A percentile compares a stretch with the other conserved stretches of the same genome.
Evolutionary conservation across 768 basidiomycete genomes (phyloP).

Genomic region (Pisolithus marmoratus): DNA sequence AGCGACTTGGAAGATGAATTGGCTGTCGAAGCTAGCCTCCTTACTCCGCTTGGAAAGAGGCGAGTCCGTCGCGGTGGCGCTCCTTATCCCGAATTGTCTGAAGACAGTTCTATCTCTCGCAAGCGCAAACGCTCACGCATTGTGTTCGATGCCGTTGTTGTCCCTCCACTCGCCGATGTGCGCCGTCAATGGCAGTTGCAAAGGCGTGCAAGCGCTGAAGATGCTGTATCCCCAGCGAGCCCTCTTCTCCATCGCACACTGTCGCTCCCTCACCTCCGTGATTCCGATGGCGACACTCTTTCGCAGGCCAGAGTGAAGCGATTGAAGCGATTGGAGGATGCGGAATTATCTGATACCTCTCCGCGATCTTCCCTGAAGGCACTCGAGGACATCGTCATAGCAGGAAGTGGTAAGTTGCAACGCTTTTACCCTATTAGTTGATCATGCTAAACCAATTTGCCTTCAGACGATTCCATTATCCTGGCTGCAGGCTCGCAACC

Average conservation of each 20-base stretch:
- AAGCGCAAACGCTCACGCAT: conserved; percentile 45
- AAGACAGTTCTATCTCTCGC: conserved; percentile 3
- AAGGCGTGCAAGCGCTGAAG: conserved; percentile 17
- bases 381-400: conserved; percentile 27
- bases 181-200: conserved; percentile 14
- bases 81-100: background rate
- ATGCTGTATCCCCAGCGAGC: background rate
- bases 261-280: conserved; percentile 19
- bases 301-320: conserved; percentile 15
- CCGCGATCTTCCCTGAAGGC: conserved; percentile 11
- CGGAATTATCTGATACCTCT: conserved; percentile 3
- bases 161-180: conserved; percentile 34
- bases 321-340: conserved; percentile 18
- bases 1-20: conserved; percentile 28
- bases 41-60: conserved; percentile 12
- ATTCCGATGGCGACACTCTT: conserved; percentile 11
- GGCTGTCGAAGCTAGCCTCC: conserved; percentile 19
- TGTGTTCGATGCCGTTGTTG: conserved; percentile 48
- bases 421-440: background rate
- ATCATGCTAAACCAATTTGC: conserved; percentile 2
- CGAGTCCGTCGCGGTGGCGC: background rate
- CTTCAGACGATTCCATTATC: conserved; percentile 47
- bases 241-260: conserved; percentile 21
- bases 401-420: conserved; percentile 27
- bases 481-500: conserved; percentile 5